Percentiles rank a stretch among this genome's conserved stretches.
phyloP scores from a whole-genome alignment of 2,329 filamentous ascomycete genomes.

The Gliomastix tumulicola region DNA sequence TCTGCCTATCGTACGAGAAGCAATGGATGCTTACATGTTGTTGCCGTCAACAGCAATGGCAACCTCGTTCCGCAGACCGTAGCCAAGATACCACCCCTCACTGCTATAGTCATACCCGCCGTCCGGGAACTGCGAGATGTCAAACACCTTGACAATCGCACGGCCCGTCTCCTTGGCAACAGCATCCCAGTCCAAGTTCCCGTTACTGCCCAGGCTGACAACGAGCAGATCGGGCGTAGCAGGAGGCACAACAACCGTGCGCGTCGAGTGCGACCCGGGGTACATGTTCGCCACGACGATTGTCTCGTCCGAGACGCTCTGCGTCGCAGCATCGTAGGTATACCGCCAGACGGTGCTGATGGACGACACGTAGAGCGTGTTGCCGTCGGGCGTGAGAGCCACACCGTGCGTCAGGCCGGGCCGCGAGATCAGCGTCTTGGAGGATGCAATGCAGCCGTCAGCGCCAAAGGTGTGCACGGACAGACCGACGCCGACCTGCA shows the following conservation, averaged over 20 bases:
- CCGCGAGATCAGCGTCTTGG: conserved; percentile 24
- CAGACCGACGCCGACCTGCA: conserved; percentile 25
- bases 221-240: conserved; percentile 26
- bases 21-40: conserved; percentile 9
- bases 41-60: conserved; percentile 46
- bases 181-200: conserved; percentile 28
- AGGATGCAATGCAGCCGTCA: conserved; percentile 30
- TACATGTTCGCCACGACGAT: conserved; percentile 30
- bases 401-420: conserved; percentile 30
- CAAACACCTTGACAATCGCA: conserved; percentile 34
- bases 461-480: conserved; percentile 30
- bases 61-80: conserved; percentile 53
- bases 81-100: conserved; percentile 28
- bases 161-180: conserved; percentile 16
- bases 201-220: conserved; percentile 28
- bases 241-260: conserved; percentile 26
- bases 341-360: conserved; percentile 43
- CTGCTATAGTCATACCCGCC: conserved; percentile 28
- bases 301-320: conserved; percentile 35
- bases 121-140: conserved; percentile 23
- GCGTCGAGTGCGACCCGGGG: conserved; percentile 28
- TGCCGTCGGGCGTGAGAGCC: conserved; percentile 27
- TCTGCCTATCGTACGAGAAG: not conserved
- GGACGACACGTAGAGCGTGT: conserved; percentile 28
- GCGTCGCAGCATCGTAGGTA: conserved; percentile 44